Conservation (phyloP, 805 yeast genomes). For the Ogataea pignaliae region DNA sequence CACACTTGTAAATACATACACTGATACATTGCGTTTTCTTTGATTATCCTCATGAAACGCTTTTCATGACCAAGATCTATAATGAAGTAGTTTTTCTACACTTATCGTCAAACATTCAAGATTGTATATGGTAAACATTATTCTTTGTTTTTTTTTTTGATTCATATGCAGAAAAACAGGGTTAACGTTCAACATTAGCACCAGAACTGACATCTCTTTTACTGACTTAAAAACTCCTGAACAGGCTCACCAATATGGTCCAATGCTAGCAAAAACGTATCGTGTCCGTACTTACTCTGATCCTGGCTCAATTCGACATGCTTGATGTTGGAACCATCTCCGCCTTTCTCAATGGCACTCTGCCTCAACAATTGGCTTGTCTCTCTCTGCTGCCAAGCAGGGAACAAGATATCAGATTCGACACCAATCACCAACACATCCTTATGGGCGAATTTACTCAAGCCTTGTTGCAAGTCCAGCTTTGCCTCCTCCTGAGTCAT, state of each 20-base stretch:
- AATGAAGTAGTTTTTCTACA: too few species aligned
- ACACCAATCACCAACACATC: conserved; percentile 82
- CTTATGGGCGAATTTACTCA: conserved; percentile 56
- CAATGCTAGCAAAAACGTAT: conserved; percentile 77
- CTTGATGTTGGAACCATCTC: conserved; percentile 38
- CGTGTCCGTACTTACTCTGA: conserved; percentile 83
- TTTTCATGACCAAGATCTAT: too few species aligned
- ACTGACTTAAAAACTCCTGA: conserved; percentile 48
- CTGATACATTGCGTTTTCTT: too few species aligned
- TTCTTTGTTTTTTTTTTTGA: neutral
- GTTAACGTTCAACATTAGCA: neutral
- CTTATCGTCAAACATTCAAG: too few species aligned
- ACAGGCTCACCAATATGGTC: conserved; percentile 80
- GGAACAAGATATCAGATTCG: conserved; percentile 88
- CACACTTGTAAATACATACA: too few species aligned
- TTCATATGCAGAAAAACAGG: neutral
- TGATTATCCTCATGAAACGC: too few species aligned
- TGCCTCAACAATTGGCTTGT: conserved; percentile 55
- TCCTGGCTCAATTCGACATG: conserved; percentile 76
- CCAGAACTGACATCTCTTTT: neutral
- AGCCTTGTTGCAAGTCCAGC: conserved; percentile 61
- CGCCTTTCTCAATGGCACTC: conserved; percentile 29
- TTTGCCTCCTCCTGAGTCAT: conserved; percentile 51
- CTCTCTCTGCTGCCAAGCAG: conserved; percentile 92
- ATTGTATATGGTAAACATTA: too few species aligned